A percentile compares a stretch with the other conserved stretches of the same genome.
Evolutionary conservation across 2,329 filamentous ascomycete genomes (phyloP).

Genomic region (Metarhizium humberi): DNA sequence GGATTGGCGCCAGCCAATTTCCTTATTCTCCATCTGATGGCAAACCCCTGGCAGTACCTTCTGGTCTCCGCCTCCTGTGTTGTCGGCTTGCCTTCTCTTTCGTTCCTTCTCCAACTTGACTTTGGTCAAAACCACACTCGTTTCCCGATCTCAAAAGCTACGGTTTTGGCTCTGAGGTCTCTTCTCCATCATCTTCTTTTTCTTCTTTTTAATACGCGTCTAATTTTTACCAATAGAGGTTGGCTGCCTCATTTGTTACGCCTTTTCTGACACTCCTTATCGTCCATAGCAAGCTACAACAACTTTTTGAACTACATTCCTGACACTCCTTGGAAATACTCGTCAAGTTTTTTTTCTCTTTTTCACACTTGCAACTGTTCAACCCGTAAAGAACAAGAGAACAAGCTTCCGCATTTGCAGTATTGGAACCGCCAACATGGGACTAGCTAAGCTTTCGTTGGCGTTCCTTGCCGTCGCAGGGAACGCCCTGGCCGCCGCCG

Average conservation of each 20-base stretch:
- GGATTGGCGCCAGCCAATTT: constrained; percentile 3
- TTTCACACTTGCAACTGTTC: background rate
- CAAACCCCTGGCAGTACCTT: background rate
- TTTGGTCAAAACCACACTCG: constrained; percentile 3
- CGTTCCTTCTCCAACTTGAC: background rate
- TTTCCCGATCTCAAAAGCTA: background rate
- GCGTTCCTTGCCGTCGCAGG: constrained; percentile 31
- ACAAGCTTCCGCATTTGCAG: background rate
- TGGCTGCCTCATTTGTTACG: constrained; percentile 6
- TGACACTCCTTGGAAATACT: constrained; percentile 1
- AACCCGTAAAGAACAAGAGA: background rate
- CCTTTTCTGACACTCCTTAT: constrained; percentile 9
- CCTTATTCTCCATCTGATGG: background rate
- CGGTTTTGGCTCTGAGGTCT: background rate
- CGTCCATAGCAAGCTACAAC: background rate
- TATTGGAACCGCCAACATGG: constrained; percentile 18
- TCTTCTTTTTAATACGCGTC: background rate
- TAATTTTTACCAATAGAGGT: constrained; percentile 5
- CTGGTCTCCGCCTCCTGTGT: background rate
- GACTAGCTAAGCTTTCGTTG: constrained; percentile 20
- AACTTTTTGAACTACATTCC: background rate
- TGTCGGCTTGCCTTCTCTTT: background rate
- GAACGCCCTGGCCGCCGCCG: constrained; percentile 31
- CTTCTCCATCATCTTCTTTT: background rate
- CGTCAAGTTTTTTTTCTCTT: background rate